Base-by-base conservation (phyloP, 2,329 filamentous ascomycete genomes). In the Whalleya microplaca region DNA sequence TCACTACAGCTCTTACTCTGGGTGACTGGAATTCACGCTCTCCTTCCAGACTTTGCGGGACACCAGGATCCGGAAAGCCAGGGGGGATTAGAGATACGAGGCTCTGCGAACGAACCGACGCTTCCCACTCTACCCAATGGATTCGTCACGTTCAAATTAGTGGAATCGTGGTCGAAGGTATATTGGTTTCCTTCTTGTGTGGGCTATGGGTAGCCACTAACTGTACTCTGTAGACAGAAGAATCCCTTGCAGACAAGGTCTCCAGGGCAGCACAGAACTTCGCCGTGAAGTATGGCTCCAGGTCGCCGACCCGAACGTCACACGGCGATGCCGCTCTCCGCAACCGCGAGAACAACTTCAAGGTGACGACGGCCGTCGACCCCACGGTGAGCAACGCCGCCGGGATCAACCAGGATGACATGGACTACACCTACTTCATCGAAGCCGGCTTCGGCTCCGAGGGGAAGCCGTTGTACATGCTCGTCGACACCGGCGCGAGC, bases 371-470 rank as follows among this genome's bases (percentile, higher is more conserved):
- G 21, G 82, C 84, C 0, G 70, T 65, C 10, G 67, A 76, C 1
- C 77, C 84, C 0, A 73, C 75, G 0, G 72, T 74, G 14, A 69
- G 78, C 29, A 76, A 83, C 63, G 80, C 80, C 41, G 79, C 77
- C 9, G 84, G 84, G 9, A 76, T 89, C 51, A 72, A 83, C 65
- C 86, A 89, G 67, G 85, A 88, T 67, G 86, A 85, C 16, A 83
- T 81, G 16, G 86, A 89, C 66, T 86, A 81, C 63, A 86, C 85
- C 1, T 89, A 89, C 71, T 88, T 89, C 64, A 72, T 85, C 43
- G 72, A 84, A 66, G 82, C 82, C 16, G 65, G 75, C 32, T 68
- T 89, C 16, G 86, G 86, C 14, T 84, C 85, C 2, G 72, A 76
- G 14, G 72, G 73, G 42, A 84, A 81, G 61, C 69, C 78, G 1